phyloP scores from a whole-genome alignment of 345 rosid species.

The Erucastrum elatum region DNA sequence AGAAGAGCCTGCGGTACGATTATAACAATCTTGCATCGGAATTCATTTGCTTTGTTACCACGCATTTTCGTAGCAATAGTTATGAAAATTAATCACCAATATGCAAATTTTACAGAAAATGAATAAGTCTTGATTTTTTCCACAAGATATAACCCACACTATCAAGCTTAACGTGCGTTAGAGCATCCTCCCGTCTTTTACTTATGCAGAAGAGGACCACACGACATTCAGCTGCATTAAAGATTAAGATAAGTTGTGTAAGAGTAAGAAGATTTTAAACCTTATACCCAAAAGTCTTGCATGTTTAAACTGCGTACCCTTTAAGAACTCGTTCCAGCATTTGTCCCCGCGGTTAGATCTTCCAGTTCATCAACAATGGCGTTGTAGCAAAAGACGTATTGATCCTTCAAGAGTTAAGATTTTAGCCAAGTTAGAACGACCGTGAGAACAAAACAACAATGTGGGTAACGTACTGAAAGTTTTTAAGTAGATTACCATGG shows the following conservation, averaged over 20 bases:
- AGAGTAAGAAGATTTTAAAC: not conserved
- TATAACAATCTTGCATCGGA: slow-evolving; percentile 7
- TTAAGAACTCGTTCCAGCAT: slow-evolving; percentile 32
- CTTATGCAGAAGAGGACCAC: not conserved
- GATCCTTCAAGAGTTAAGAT: slow-evolving; percentile 51
- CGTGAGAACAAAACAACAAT: not conserved
- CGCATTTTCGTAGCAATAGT: not conserved
- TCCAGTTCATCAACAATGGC: slow-evolving; percentile 73
- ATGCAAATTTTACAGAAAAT: slow-evolving; percentile 2
- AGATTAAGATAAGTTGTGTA: not conserved
- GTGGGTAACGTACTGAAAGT: not conserved
- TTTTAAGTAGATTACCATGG: slow-evolving; percentile 55
- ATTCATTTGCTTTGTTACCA: not conserved
- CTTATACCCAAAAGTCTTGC: not conserved
- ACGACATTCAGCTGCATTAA: slow-evolving; percentile 1
- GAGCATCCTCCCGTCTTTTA: not conserved
- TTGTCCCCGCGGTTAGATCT: slow-evolving; percentile 48
- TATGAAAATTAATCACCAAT: not conserved
- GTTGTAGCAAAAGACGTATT: slow-evolving; percentile 72
- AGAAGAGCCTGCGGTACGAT: not conserved
- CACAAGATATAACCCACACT: not conserved
- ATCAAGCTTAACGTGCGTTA: not conserved
- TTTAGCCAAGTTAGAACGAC: slow-evolving; percentile 7
- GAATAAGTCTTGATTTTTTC: not conserved
- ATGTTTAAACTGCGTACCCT: slow-evolving; percentile 28